Base-by-base conservation (phyloP, 2,329 filamentous ascomycete species). In the Colletotrichum simmondsii region DNA sequence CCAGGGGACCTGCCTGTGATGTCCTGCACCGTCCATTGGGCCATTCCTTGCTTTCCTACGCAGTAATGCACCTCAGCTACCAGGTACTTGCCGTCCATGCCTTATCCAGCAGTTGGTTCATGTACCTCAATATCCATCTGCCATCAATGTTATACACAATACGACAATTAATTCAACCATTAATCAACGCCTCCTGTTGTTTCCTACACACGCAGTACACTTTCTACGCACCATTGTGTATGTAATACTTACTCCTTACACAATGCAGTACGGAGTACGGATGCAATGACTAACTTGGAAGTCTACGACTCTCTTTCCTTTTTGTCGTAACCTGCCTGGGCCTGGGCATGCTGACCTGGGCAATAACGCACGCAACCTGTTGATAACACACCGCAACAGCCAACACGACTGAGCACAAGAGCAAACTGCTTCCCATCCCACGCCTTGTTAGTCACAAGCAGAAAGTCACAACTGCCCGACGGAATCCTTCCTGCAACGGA, bases 1-100 rank as follows among this genome's bases (percentile, higher is more conserved):
- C 68, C 8, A n/a, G 49, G 58, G 52, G 52, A 63, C 65, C 59
- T 72, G 66, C 54, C 60, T 69, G 70, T 46, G 56, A 65, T 71
- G 62, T 28, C 26, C 62, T 65, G 62, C 62, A 57, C 62, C 24
- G 10, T 3, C 24, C 52, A 65, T 65, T 65, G 62, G 62, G 4
- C 53, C 32, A 14, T 65, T 57, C 62, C 53, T 30, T 65, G 62
- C 24, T 57, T 42, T 56, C 10, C 11, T 28, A 42, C 14, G 14
- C 14, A 42, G 37, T 42, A 42, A 42, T 42, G 37, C 37, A 19
- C 16, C 6, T 42, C 2, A 42, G 37, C 14, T 42, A 42, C 37
- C 14, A 42, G 16, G 16, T 42, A 42, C 37, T 42, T 42, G 37
- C 37, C 16, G 14, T 49, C 42, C 19, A n/a, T n/a, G 19, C 37